These are phyloP conservation scores for Mortierella sp. DNA, from an alignment of 371 early-diverging fungal genomes.

Conservation along the genomic window DNA sequence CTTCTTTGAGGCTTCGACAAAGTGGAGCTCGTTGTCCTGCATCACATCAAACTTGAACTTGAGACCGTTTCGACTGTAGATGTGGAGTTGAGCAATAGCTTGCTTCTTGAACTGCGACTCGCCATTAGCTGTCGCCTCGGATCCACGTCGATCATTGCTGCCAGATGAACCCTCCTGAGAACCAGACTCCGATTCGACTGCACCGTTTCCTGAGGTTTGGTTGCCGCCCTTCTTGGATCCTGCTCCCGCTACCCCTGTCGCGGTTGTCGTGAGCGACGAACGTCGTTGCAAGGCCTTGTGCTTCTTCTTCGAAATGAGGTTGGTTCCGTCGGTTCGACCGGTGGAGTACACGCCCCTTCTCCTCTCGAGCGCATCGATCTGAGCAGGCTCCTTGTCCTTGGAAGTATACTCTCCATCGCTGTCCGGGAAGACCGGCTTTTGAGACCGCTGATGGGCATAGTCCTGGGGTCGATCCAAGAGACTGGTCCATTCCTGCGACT, in stretches of 20 bases:
- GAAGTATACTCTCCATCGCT: constrained; percentile 53
- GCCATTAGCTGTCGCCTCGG: constrained; percentile 15
- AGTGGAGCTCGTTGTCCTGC: constrained; percentile 54
- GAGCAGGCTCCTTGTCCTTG: constrained; percentile 44
- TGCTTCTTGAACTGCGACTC: constrained; percentile 46
- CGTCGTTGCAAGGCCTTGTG: constrained; percentile 28
- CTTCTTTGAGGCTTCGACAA: constrained; percentile 56
- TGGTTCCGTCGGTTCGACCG: constrained; percentile 42
- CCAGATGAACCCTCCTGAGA: background rate
- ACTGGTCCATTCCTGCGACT: constrained; percentile 25
- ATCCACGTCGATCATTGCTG: constrained; percentile 15
- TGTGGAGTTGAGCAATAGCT: constrained; percentile 47
- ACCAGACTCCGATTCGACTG: background rate
- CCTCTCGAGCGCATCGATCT: constrained; percentile 26
- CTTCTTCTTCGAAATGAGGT: constrained; percentile 41
- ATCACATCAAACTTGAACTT: constrained; percentile 60
- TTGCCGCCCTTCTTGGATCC: constrained; percentile 17
- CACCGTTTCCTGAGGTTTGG: background rate
- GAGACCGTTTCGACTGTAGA: constrained; percentile 56
- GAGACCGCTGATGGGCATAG: background rate
- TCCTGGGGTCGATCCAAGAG: constrained; percentile 29
- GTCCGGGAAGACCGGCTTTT: constrained; percentile 24
- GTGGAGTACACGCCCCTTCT: constrained; percentile 45
- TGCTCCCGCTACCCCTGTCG: background rate
- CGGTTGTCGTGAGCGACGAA: constrained; percentile 11